These are phyloP conservation scores for Penicillium sp. DNA, from an alignment of 2,329 filamentous ascomycete genomes.

Conservation along the genomic window DNA sequence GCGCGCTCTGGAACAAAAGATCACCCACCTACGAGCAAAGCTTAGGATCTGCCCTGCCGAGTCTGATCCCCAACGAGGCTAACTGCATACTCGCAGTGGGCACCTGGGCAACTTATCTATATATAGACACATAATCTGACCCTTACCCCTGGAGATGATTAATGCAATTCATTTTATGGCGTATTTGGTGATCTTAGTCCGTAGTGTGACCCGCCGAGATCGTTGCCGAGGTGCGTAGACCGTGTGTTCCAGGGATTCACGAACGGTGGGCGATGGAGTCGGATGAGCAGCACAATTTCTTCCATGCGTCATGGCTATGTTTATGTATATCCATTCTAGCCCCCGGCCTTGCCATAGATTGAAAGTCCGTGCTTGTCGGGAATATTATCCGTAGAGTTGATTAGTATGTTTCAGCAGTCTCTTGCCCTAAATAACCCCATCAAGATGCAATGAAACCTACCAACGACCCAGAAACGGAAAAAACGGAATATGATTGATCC, in stretches of 20 bases:
- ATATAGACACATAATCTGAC: background rate
- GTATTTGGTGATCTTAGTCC: background rate
- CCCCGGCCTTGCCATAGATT: background rate
- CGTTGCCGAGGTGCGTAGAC: background rate
- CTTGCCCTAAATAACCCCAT: background rate
- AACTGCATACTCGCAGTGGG: background rate
- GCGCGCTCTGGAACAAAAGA: constrained; percentile 38
- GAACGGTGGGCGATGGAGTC: constrained; percentile 6
- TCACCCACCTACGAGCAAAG: constrained; percentile 29
- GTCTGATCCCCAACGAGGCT: background rate
- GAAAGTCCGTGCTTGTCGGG: background rate
- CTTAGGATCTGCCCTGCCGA: constrained; percentile 12
- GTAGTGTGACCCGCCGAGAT: background rate
- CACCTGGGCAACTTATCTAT: background rate
- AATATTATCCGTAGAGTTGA: background rate
- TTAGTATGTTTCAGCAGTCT: constrained; percentile 1
- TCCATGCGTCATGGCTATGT: background rate
- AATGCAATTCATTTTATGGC: background rate
- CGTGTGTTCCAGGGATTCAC: background rate
- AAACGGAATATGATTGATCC: too few species aligned
- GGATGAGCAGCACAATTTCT: background rate
- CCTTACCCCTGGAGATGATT: background rate
- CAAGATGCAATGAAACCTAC: too few species aligned
- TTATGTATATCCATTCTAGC: background rate
- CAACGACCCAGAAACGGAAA: too few species aligned